Evolutionary conservation across 208 protist species (phyloP).

Genomic region (Lotmaria passim): DNA sequence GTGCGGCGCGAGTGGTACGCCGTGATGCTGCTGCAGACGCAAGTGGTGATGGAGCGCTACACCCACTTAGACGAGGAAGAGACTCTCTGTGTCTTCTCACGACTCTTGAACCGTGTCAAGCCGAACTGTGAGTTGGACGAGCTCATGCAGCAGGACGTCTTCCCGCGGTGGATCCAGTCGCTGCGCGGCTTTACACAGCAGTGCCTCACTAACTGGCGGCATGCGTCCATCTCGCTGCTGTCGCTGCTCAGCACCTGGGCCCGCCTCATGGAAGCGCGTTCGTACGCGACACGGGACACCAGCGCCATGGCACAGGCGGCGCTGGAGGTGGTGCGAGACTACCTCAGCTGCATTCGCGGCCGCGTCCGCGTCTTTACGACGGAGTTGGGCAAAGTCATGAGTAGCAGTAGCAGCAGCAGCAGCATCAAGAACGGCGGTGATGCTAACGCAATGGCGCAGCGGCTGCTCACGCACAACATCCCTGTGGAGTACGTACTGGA

Average conservation of each 20-base stretch:
- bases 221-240: conserved; percentile 28
- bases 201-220: conserved; percentile 35
- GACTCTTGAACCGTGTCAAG: conserved; percentile 65
- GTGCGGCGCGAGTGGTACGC: conserved; percentile 43
- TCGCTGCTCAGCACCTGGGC: conserved; percentile 46
- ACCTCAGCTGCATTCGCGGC: conserved; percentile 32
- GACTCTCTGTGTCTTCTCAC: conserved; percentile 36
- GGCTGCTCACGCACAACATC: conserved; percentile 5
- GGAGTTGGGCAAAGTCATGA: conserved; percentile 22
- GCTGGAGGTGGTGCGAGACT: conserved; percentile 25
- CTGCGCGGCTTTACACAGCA: conserved; percentile 34
- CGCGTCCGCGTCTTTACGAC: conserved; percentile 25
- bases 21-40: conserved; percentile 52
- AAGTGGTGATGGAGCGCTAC: conserved; percentile 52
- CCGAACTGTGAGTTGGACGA: conserved; percentile 60
- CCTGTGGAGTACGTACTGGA: conserved; percentile 43
- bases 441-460: not conserved
- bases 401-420: not conserved
- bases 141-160: conserved; percentile 44
- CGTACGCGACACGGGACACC: conserved; percentile 32
- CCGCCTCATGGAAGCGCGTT: conserved; percentile 34
- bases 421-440: not conserved
- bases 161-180: conserved; percentile 34
- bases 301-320: conserved; percentile 11
- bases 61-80: conserved; percentile 51